Base-by-base conservation (phyloP, 129 eudicot species). In the Arctium lappa region DNA sequence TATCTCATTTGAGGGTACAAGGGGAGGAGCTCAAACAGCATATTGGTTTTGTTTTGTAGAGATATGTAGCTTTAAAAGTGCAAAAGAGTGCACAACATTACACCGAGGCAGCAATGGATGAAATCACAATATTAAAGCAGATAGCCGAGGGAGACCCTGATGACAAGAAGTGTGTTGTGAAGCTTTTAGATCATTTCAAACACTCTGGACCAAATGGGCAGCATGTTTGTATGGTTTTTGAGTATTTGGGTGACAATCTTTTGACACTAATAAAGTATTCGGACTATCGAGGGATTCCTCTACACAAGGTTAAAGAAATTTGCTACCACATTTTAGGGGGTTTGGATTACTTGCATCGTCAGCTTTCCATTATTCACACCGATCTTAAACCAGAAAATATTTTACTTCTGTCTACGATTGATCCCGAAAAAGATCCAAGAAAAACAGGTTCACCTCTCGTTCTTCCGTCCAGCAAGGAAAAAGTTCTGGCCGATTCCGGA, bases 191-290 rank as follows among this genome's bases (percentile, higher is more conserved):
- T 85, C 92, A 94, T 82, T 94, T 94, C 65, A 94, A 94, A 85
- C 98, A 92, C 88, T 94, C 93, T 3, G 98, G 98, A 72, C 97
- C 94, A n/a, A 94, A 94, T 42, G 97, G 98, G 73, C 96, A 94
- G 81, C 98, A 94, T 83, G 93, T 94, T 42, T 94, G 97, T 75
- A 94, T 94, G 98, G 97, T 92, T 29, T 92, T 94, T 81, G 97
- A 94, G 84, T 94, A 89, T 82, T 71, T 94, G 89, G 98, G 98
- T 8, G 98, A 94, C 88, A 94, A 91, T 84, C 96, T 94, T 36
- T 68, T 94, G 86, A 92, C 97, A 32, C 89, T 94, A 8, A 91
- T 92, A 3, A 92, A 94, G 85, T 94, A 92, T 81, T 89, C 97
- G 1, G 97, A 89, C 32, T 92, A 94, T 79, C 79, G 91, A 36